Conservation (phyloP, 139 green algal genomes). For the Ulvella scutata region DNA sequence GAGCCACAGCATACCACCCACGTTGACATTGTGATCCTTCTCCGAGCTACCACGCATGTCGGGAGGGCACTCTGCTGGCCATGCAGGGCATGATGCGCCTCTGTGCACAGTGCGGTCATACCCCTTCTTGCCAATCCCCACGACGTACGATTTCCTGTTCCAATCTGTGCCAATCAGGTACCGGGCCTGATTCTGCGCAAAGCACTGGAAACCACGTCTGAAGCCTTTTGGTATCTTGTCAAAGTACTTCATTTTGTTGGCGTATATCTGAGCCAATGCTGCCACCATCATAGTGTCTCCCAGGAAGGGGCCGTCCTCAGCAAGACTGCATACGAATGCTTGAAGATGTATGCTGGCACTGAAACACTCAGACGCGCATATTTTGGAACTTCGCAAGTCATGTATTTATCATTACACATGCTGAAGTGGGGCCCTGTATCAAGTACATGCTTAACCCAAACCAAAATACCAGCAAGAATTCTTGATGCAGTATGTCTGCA, state of each 20-base stretch:
- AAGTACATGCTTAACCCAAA: no score
- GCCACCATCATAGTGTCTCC: background rate
- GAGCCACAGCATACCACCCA: background rate
- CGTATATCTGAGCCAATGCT: background rate
- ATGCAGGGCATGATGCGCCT: background rate
- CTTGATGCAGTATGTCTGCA: no score
- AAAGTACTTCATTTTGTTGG: background rate
- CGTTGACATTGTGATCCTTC: background rate
- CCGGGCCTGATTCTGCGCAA: background rate
- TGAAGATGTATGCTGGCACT: no score
- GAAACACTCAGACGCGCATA: no score
- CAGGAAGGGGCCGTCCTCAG: background rate
- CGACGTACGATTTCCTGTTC: slow-evolving; percentile 2
- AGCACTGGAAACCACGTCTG: background rate
- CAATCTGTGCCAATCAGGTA: background rate
- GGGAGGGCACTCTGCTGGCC: background rate
- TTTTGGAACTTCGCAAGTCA: no score
- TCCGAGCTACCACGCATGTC: background rate
- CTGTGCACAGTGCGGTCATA: background rate
- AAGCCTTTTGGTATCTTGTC: background rate
- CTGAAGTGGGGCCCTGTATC: no score
- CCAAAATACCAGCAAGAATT: no score
- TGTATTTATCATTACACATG: no score
- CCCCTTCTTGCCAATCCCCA: background rate
- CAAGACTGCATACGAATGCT: no score